Conservation (phyloP, 805 yeast species). For the Yarrowia keelungensis region DNA sequence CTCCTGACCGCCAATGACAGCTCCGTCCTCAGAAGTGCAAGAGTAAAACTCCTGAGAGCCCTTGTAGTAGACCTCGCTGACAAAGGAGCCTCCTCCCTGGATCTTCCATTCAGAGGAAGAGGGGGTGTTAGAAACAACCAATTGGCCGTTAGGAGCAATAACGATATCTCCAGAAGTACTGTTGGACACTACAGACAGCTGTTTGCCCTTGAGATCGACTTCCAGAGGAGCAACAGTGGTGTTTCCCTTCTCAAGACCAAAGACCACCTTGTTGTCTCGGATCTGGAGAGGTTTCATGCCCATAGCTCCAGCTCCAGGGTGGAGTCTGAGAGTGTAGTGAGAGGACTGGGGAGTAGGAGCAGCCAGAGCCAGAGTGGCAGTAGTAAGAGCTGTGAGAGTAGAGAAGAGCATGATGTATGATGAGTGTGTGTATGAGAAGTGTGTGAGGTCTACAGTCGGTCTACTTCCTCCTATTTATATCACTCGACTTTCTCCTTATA, state of each 20-base stretch:
- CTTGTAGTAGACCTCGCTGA: conserved; percentile 9
- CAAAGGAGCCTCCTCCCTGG: not conserved
- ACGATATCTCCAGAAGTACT: not conserved
- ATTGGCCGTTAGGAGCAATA: not conserved
- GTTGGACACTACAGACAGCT: not conserved
- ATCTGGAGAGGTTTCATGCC: conserved; percentile 10
- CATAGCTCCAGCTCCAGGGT: not conserved
- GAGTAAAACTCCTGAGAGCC: conserved; percentile 30
- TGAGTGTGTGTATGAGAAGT: not conserved
- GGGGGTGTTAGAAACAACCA: not conserved
- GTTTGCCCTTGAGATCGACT: not conserved
- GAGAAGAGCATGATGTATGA: conserved; percentile 12
- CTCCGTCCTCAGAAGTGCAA: not conserved
- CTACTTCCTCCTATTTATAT: not conserved
- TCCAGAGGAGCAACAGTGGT: not conserved
- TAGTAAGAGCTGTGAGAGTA: not conserved
- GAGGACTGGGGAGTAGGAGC: not conserved
- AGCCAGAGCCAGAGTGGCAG: conserved; percentile 1
- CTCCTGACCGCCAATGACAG: conserved; percentile 9
- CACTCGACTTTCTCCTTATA: no score
- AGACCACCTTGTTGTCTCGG: conserved; percentile 3
- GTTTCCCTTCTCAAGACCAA: not conserved
- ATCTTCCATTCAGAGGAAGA: not conserved
- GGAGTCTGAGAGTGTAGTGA: not conserved
- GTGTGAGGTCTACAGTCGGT: no score